A percentile compares a stretch with the other conserved stretches of the same genome.
phyloP scores from a whole-genome alignment of 2,329 filamentous ascomycete genomes.

The Aspergillus tubingensis region DNA sequence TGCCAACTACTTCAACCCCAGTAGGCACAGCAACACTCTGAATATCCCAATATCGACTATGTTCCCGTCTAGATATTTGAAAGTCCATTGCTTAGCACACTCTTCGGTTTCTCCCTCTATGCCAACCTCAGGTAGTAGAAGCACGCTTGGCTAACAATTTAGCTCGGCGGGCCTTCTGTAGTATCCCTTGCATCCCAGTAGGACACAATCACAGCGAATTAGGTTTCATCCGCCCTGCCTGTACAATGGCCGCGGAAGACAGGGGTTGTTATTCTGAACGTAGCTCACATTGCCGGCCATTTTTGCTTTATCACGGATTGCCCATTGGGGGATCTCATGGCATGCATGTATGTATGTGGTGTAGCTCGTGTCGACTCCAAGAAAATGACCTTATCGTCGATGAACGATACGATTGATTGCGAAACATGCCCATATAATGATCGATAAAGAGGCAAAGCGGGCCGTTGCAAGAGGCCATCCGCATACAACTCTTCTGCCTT shows the following conservation, averaged over 20 bases:
- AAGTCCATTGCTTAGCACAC: not conserved
- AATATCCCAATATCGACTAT: slow-evolving; percentile 1
- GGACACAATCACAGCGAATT: slow-evolving; percentile 13
- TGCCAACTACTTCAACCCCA: too few species aligned
- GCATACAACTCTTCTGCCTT: not conserved
- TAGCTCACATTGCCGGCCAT: not conserved
- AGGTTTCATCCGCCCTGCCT: slow-evolving; percentile 18
- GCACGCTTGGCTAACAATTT: slow-evolving; percentile 6
- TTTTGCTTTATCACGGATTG: not conserved
- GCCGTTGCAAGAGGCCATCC: not conserved
- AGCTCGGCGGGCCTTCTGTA: not conserved
- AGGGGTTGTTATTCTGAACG: not conserved
- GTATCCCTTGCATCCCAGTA: slow-evolving; percentile 16
- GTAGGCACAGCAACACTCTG: not conserved
- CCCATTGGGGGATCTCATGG: not conserved
- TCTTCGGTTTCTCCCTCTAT: not conserved
- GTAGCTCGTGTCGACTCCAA: not conserved
- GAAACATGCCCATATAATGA: not conserved
- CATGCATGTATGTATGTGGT: not conserved
- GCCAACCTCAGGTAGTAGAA: not conserved
- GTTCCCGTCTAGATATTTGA: not conserved
- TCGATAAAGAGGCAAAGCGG: not conserved
- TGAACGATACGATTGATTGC: not conserved
- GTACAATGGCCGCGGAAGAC: slow-evolving; percentile 7
- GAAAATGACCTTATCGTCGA: not conserved